Conservation (phyloP, 148 eudicot genomes). For the Camellia granthamiana region DNA sequence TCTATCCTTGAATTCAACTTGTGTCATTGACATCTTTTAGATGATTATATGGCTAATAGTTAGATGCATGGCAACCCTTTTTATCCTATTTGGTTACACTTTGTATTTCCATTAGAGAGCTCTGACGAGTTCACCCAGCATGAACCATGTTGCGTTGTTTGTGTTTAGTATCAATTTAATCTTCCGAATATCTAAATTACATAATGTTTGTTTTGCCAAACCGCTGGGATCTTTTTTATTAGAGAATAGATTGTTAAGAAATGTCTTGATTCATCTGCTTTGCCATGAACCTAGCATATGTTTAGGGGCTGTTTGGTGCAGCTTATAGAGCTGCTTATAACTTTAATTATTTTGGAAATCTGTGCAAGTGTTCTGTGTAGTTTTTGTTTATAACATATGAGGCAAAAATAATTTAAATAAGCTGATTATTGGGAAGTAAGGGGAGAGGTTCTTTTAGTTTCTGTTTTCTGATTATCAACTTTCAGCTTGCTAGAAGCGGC, state of each 20-base stretch:
- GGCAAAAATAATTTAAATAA: too few species aligned
- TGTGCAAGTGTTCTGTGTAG: too few species aligned
- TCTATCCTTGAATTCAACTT: not conserved
- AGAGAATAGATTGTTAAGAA: not conserved
- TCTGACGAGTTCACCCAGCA: not conserved
- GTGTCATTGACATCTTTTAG: constrained; percentile 3
- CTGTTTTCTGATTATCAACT: too few species aligned
- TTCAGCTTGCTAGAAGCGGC: too few species aligned
- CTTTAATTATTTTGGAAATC: too few species aligned
- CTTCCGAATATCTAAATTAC: not conserved
- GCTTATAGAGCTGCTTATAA: too few species aligned
- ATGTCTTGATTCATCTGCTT: too few species aligned
- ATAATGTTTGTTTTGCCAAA: not conserved
- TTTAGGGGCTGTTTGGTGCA: too few species aligned
- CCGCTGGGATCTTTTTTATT: not conserved
- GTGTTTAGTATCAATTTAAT: not conserved
- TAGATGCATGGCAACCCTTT: not conserved
- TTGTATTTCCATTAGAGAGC: constrained; percentile 3
- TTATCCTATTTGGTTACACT: not conserved
- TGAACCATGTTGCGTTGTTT: not conserved
- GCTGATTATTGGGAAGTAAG: too few species aligned
- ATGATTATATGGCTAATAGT: not conserved
- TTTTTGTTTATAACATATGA: too few species aligned
- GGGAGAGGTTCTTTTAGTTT: too few species aligned
- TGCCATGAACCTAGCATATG: too few species aligned